A percentile compares a stretch with the other conserved stretches of the same genome.
Conservation (phyloP, 805 yeast species). For the Zygoascus flipseniorum region DNA sequence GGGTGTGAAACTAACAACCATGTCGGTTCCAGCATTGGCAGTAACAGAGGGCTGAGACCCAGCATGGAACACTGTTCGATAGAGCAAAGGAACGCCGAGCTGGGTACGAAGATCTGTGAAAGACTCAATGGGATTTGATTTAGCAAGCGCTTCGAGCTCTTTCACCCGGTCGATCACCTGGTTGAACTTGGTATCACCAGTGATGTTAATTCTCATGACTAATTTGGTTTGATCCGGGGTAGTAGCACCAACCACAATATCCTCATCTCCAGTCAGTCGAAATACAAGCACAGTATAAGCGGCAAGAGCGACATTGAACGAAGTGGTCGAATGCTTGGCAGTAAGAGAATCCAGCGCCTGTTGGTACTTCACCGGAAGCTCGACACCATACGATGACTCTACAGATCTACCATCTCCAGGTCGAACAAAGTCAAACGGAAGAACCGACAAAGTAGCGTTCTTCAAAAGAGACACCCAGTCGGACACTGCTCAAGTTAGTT, state of each 20-base stretch:
- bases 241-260: conserved; percentile 76
- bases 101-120: conserved; percentile 49
- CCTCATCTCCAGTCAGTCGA: conserved; percentile 90
- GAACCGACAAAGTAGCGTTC: conserved; percentile 74
- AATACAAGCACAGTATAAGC: conserved; percentile 62
- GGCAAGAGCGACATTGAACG: conserved; percentile 51
- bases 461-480: conserved; percentile 58
- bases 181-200: conserved; percentile 33
- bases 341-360: conserved; percentile 14
- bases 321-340: conserved; percentile 18
- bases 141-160: conserved; percentile 19
- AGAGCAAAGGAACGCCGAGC: conserved; percentile 56
- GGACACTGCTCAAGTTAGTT: not conserved
- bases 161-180: conserved; percentile 42
- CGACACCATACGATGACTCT: conserved; percentile 45
- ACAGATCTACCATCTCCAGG: conserved; percentile 62
- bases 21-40: conserved; percentile 20
- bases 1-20: conserved; percentile 49
- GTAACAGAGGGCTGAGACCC: conserved; percentile 2
- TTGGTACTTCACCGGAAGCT: conserved; percentile 14
- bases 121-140: conserved; percentile 34
- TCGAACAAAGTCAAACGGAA: conserved; percentile 81
- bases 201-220: conserved; percentile 48
- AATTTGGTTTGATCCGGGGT: conserved; percentile 40
- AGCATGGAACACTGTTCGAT: conserved; percentile 31